A percentile compares a stretch with the other conserved stretches of the same genome.
phyloP scores from a whole-genome alignment of 108 stramenopile species.

The Asterionellopsis glacialis region DNA sequence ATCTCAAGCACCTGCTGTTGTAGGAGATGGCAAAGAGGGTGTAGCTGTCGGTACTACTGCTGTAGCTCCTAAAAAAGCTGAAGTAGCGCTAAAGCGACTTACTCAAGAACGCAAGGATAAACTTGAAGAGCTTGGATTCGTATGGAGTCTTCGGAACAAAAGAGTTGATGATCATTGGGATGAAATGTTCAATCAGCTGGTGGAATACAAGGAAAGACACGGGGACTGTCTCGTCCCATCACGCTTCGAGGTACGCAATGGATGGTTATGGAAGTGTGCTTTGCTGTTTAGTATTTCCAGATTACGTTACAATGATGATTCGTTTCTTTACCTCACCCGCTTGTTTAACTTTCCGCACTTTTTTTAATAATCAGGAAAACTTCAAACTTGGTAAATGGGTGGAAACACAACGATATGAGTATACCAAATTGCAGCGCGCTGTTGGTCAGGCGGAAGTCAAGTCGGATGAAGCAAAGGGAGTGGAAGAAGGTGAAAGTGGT shows the following conservation, averaged over 20 bases:
- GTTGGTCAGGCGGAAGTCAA: not conserved
- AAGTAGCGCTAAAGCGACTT: constrained; percentile 5
- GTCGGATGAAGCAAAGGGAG: not conserved
- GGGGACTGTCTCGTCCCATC: constrained; percentile 58
- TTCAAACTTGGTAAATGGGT: constrained; percentile 54
- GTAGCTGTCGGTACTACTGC: not conserved
- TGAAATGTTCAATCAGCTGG: constrained; percentile 28
- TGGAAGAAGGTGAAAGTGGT: not conserved
- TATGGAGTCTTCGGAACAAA: constrained; percentile 52
- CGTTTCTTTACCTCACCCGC: not conserved
- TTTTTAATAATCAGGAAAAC: constrained; percentile 18
- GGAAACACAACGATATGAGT: constrained; percentile 52
- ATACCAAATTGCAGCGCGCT: constrained; percentile 34
- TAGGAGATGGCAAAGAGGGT: not conserved
- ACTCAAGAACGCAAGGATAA: constrained; percentile 35
- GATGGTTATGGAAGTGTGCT: not conserved
- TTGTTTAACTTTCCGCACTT: not conserved
- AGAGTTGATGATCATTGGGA: constrained; percentile 60
- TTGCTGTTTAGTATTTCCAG: not conserved
- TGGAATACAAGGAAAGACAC: constrained; percentile 40
- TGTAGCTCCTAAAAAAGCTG: not conserved
- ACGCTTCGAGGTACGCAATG: constrained; percentile 22
- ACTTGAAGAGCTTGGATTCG: constrained; percentile 52
- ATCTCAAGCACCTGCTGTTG: not conserved
- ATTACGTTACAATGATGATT: not conserved